Evolutionary conservation across 495 filamentous ascomycete genomes (phyloP), one percentile per base, ranked within the genome.

Genomic region (Lindgomyces ingoldianus): DNA sequence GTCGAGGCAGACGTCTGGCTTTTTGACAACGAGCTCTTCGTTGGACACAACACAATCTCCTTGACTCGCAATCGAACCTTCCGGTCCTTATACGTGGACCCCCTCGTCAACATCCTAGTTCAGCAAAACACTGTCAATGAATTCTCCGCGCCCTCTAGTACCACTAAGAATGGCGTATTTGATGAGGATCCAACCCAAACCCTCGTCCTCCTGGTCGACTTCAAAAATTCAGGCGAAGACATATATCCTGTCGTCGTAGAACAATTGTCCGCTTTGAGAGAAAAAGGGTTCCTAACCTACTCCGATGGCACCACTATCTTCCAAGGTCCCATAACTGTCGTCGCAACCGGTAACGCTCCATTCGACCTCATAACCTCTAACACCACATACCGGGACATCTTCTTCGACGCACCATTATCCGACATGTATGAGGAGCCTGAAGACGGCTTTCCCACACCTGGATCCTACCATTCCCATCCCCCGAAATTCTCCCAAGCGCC

Each of bases 1-100:
- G 85, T 91, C 19, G 93, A 97, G 76, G 91, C 91, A 1, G 93
- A 97, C 74, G 86, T 97, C 21, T 97, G 91, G 91, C 81, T 91
- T 19, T 64, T 63, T 42, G 50, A 55, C 39, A 29, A 70, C 21
- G 87, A 89, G 4, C 77, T 90, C 1, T 87, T 67, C 30, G 71
- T 77, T 21, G 76, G 76, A 19, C 76, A 78, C 64, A 68, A 64
- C 45, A 65, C 61, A 0, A 54, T 57, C 3, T 64, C 74, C 6
- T 56, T 78, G 24, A 69, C 71, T 10, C 42, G 18, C 3, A 70
- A 69, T 58, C 69, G 72, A 10, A 78, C 76, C 1, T 72, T 78
- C 25, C 45, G 59, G 18, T 68, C 50, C 21, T 64, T 78, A 25
- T 78, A 78, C 52, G 52, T 77, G 45, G 58, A 76, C 21, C 76